Percentiles rank a stretch among this genome's conserved stretches.
Conservation (phyloP, 495 filamentous ascomycete genomes). For the Xylaria castorea region DNA sequence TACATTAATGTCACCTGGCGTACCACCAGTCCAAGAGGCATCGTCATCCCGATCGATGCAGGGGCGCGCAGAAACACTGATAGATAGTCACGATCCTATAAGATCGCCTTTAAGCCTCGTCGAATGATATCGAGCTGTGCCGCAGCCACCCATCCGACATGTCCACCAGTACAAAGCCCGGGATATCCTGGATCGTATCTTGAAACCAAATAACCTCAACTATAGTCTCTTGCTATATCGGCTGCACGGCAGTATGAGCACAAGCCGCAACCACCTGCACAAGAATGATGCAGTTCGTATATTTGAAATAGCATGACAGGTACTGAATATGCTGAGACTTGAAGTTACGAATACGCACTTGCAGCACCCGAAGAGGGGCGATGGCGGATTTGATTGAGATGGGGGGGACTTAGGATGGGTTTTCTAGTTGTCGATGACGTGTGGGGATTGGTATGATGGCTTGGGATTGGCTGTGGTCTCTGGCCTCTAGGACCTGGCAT, state of each 20-base stretch:
- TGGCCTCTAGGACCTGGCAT: constrained; percentile 5
- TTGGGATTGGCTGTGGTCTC: background rate
- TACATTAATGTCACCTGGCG: constrained; percentile 16
- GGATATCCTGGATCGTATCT: background rate
- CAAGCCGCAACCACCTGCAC: background rate
- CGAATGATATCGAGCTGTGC: background rate
- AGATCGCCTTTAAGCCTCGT: background rate
- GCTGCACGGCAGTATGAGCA: background rate
- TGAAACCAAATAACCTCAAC: background rate
- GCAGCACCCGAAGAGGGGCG: background rate
- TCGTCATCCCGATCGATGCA: constrained; percentile 11
- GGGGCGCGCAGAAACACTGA: background rate
- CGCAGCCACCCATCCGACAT: background rate
- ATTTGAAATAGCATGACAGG: background rate
- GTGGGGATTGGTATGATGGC: constrained; percentile 19
- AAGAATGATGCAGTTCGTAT: background rate
- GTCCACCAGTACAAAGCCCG: background rate
- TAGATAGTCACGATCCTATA: background rate
- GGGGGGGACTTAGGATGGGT: background rate
- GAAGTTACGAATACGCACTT: constrained; percentile 2
- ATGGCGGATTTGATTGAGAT: background rate
- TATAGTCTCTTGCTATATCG: background rate
- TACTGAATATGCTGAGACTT: background rate
- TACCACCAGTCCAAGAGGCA: background rate
- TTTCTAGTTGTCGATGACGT: constrained; percentile 33